Base-by-base conservation (phyloP, 164 flowering plant genomes). In the Dillenia turbinata region DNA sequence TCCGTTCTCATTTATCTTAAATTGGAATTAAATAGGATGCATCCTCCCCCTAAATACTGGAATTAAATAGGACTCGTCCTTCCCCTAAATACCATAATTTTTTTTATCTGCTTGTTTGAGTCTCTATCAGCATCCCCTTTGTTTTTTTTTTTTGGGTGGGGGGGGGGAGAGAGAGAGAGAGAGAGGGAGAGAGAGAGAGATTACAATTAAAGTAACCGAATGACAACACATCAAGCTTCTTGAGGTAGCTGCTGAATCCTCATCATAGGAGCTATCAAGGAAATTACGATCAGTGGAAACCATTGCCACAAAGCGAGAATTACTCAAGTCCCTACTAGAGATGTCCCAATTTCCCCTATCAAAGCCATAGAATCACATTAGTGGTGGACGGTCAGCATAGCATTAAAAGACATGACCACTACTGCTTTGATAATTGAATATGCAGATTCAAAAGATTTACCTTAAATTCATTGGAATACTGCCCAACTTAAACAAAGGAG, bases 281-380 rank as follows among this genome's bases (percentile, higher is more conserved):
- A 75, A 67, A 59, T 47, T 61, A 7, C 63, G 81, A 43, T 81
- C 77, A 40, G 84, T 64, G 12, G 90, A 71, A 57, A 81, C 84
- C 77, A 79, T 71, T 51, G 83, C 62, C 33, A 79, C 67, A 11
- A 81, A 59, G 12, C 67, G 79, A 15, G 80, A 77, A 70, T 77
- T 74, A 56, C 66, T 70, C 44, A 74, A 54, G 40, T 76, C 78
- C 48, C 83, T 73, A 63, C 80, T 67, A 12, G 78, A 67, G 16
- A 81, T 77, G 58, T 79, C 82, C 87, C 87, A 85, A 22, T 74
- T 77, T 58, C 85, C 85, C 70, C 90, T 85, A 74, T 59, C 19
- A 65, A 45, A 48, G 43, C 52, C 5, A 44, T 44, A 9, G 24
- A 57, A 51, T 6, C 40, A 33, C 40, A 33, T 33, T 33, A 33